Conservation (phyloP, 768 basidiomycete species). For the Boletus subparvulus region DNA sequence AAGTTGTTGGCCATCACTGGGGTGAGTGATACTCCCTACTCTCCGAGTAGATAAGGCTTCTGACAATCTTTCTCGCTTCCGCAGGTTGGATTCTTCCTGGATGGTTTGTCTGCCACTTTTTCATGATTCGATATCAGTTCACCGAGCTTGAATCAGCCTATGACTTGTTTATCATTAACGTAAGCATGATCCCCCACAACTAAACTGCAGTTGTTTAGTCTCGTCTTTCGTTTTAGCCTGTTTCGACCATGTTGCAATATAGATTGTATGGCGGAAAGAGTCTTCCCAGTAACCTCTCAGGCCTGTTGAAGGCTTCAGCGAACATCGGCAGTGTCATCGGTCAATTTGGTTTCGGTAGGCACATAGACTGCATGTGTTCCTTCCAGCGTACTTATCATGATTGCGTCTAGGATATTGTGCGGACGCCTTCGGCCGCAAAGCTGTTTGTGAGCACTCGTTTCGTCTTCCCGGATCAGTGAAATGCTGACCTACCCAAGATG, state of each 20-base stretch:
- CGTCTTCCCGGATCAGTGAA: neutral
- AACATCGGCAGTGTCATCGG: slow-evolving; percentile 75
- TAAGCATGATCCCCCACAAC: slow-evolving; percentile 24
- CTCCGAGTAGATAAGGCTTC: neutral
- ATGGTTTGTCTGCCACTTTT: slow-evolving; percentile 44
- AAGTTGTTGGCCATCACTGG: slow-evolving; percentile 64
- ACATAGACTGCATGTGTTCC: neutral
- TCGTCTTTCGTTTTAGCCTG: slow-evolving; percentile 42
- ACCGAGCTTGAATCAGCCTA: slow-evolving; percentile 48
- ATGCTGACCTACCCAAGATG: slow-evolving; percentile 43
- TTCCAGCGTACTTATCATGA: neutral
- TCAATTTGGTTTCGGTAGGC: slow-evolving; percentile 58
- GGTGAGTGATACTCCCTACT: slow-evolving; percentile 34
- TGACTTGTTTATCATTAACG: slow-evolving; percentile 71
- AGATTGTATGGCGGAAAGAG: slow-evolving; percentile 52
- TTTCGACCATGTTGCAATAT: slow-evolving; percentile 66
- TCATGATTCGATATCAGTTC: neutral
- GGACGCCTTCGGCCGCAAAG: slow-evolving; percentile 67
- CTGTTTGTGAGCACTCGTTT: slow-evolving; percentile 46
- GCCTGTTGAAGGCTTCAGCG: slow-evolving; percentile 63
- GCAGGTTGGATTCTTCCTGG: slow-evolving; percentile 70
- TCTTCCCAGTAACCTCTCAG: slow-evolving; percentile 56
- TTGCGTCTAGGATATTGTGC: slow-evolving; percentile 53
- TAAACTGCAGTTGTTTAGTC: neutral
- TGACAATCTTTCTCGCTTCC: neutral